Conservation (phyloP, 345 rosid genomes). For the Citrus unshiu region DNA sequence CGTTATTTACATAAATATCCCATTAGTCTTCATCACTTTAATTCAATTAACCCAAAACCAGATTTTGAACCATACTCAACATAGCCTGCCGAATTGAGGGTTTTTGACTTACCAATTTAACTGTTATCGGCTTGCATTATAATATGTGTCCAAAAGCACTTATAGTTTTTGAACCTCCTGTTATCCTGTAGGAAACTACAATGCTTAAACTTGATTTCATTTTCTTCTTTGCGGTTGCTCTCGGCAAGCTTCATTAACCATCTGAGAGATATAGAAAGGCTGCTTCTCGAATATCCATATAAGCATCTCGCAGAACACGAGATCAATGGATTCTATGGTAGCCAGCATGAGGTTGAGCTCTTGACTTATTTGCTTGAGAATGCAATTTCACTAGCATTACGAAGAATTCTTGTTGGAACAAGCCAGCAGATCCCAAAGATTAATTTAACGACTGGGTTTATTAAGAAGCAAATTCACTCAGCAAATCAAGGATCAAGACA, state of each 20-base stretch:
- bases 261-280: background rate
- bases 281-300: conserved; percentile 8
- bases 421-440: conserved; percentile 2
- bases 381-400: background rate
- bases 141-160: background rate
- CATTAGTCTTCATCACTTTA: background rate
- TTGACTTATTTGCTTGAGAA: conserved; percentile 11
- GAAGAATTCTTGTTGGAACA: background rate
- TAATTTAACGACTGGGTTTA: background rate
- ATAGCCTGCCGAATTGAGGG: background rate
- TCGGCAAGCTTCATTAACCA: conserved; percentile 8
- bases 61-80: too few species aligned
- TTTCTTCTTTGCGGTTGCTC: conserved; percentile 1
- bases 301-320: background rate
- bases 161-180: background rate
- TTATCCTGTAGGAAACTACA: background rate
- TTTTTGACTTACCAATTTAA: background rate
- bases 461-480: background rate
- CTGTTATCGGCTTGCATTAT: background rate
- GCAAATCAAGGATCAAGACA: background rate
- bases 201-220: background rate
- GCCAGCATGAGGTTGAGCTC: conserved; percentile 5
- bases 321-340: conserved; percentile 10
- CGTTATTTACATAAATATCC: too few species aligned
- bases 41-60: background rate